Base-by-base conservation (phyloP, 75 land plant genomes). In the Sequoiadendron giganteum region DNA sequence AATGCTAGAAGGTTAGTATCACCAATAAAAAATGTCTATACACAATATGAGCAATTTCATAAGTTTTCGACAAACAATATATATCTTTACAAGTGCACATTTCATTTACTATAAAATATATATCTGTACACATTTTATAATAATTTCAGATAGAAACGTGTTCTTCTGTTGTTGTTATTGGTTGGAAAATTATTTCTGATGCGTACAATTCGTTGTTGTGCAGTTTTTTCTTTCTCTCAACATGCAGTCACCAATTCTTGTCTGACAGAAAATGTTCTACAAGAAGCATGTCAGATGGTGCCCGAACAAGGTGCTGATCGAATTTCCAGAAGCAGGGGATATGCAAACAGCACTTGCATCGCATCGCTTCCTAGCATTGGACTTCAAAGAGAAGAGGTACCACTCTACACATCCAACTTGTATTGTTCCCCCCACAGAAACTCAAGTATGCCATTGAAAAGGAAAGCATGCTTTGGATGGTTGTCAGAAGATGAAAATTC, bases 391-490 rank as follows among this genome's bases (percentile, higher is more conserved):
- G 39, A 73, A 34, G 77, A 73, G 34, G 77, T 8, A 65, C 70
- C 70, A 30, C 28, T 65, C 7, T 5, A 65, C 70, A 21, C 70
- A 65, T 65, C 70, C 70, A 65, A 65, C 8, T 21, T 65, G 70
- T 28, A 65, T 4, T 0, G 8, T 65, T 65, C 28, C 9, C 30
- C 9, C 1, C 70, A 65, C 70, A 65, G 5, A 75, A 34, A 75
- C 77, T 75, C 77, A 75, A 75, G 38, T 75, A 34, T 30, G 39
- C 77, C 77, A 32, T 34, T 75, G 39, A 75, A 75, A 75, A 75
- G 77, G 38, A 73, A 34, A 73, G 15, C 77, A 10, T 73, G 77
- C 77, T 73, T 73, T 73, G 77, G 77, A 34, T 73, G 77, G 77
- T 25, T 75, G 77, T 75, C 77, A 32, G 77, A 75, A 1, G 77